Evolutionary conservation across 2,329 filamentous ascomycete genomes (phyloP).

Genomic region (Emydomyces testavorans): DNA sequence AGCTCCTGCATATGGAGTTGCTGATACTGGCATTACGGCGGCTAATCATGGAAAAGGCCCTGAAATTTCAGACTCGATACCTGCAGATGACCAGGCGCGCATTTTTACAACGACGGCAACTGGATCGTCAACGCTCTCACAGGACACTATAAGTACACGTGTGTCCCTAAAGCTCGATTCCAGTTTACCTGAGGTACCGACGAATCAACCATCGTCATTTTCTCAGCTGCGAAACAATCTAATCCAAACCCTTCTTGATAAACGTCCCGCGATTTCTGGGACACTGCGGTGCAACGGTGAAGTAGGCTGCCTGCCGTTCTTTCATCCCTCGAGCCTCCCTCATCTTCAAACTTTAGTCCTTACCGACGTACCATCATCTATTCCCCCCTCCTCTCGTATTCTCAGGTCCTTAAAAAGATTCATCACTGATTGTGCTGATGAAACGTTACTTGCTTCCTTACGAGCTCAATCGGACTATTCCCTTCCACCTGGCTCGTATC

Average conservation of each 20-base stretch:
- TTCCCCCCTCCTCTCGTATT: slow-evolving; percentile 33
- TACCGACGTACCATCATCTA: slow-evolving; percentile 43
- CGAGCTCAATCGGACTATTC: slow-evolving; percentile 47
- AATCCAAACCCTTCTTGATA: slow-evolving; percentile 31
- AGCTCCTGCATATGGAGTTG: not conserved
- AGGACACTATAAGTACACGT: too few species aligned
- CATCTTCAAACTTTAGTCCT: slow-evolving; percentile 45
- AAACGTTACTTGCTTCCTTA: slow-evolving; percentile 42
- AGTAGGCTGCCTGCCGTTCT: slow-evolving; percentile 24
- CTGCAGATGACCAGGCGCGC: too few species aligned
- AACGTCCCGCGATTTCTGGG: slow-evolving; percentile 20
- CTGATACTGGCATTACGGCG: too few species aligned
- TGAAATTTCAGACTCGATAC: too few species aligned
- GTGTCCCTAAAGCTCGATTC: too few species aligned
- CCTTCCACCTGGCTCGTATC: slow-evolving; percentile 45
- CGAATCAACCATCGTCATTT: slow-evolving; percentile 4
- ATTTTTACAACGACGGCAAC: too few species aligned
- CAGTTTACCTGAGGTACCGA: too few species aligned
- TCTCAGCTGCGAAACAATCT: slow-evolving; percentile 23
- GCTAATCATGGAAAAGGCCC: too few species aligned
- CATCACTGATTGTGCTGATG: slow-evolving; percentile 46
- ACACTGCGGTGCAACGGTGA: slow-evolving; percentile 23
- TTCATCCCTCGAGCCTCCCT: slow-evolving; percentile 47
- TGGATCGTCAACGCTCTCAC: too few species aligned
- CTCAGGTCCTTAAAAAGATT: slow-evolving; percentile 41